phyloP scores from a whole-genome alignment of 768 basidiomycete genomes.

The Chalciporus sphaerocephalus region DNA sequence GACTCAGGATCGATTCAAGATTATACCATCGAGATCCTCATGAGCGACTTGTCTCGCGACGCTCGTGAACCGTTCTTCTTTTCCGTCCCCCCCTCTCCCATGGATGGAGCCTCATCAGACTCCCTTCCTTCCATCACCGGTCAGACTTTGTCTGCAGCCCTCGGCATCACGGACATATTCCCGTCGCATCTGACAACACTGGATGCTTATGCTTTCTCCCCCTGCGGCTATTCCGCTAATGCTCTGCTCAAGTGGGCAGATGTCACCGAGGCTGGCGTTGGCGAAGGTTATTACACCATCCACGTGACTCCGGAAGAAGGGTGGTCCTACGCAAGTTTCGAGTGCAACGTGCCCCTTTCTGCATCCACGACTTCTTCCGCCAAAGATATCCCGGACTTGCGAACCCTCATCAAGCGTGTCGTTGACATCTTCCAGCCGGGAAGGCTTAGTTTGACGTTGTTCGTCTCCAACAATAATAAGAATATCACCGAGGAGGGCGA shows the following conservation, averaged over 20 bases:
- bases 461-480: slow-evolving; percentile 69
- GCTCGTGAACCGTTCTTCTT: slow-evolving; percentile 80
- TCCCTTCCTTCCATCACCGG: slow-evolving; percentile 24
- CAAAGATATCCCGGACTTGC: slow-evolving; percentile 63
- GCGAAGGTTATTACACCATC: slow-evolving; percentile 96
- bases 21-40: slow-evolving; percentile 96
- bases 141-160: slow-evolving; percentile 51
- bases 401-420: slow-evolving; percentile 80
- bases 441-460: slow-evolving; percentile 80
- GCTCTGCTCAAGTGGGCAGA: slow-evolving; percentile 69
- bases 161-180: slow-evolving; percentile 83
- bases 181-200: slow-evolving; percentile 73
- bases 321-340: slow-evolving; percentile 98
- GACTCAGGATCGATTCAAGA: slow-evolving; percentile 45
- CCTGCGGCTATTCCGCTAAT: slow-evolving; percentile 96
- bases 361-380: slow-evolving; percentile 27
- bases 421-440: slow-evolving; percentile 91
- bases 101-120: slow-evolving; percentile 46
- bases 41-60: slow-evolving; percentile 79
- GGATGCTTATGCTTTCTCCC: slow-evolving; percentile 90
- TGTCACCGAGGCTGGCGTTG: slow-evolving; percentile 26
- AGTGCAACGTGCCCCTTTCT: slow-evolving; percentile 87
- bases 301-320: slow-evolving; percentile 98
- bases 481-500: slow-evolving; percentile 39
- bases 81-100: slow-evolving; percentile 39